Conservation (phyloP, 2,329 filamentous ascomycete species). For the Furcasterigmium furcatum region DNA sequence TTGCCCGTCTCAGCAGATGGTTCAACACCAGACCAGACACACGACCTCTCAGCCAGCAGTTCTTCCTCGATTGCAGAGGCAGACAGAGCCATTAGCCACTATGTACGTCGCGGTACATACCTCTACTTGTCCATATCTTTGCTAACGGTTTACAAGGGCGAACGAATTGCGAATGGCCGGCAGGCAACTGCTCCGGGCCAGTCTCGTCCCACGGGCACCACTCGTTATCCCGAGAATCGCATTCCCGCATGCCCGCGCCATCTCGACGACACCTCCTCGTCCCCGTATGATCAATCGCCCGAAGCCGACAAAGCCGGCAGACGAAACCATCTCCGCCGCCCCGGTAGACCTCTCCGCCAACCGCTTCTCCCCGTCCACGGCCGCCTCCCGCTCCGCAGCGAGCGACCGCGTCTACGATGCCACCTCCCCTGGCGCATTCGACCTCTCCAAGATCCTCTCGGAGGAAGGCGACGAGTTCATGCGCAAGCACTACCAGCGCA, state of each 20-base stretch:
- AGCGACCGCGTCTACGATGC: conserved; percentile 9
- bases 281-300: background rate
- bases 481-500: conserved; percentile 9
- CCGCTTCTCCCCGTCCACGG: background rate
- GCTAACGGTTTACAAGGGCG: conserved; percentile 4
- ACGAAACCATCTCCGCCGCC: too few species aligned
- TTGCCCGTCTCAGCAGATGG: background rate
- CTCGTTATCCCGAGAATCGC: background rate
- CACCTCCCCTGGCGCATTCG: conserved; percentile 14
- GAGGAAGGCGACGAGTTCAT: conserved; percentile 21
- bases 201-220: background rate
- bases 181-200: conserved; percentile 9
- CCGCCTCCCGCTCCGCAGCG: background rate
- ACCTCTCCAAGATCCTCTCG: conserved; percentile 32
- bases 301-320: too few species aligned
- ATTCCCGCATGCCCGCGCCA: background rate
- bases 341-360: background rate
- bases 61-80: too few species aligned
- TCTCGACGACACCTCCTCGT: background rate
- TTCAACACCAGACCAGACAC: too few species aligned
- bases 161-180: conserved; percentile 10
- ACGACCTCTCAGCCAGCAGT: too few species aligned
- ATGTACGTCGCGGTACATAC: too few species aligned
- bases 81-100: too few species aligned
- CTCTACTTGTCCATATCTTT: background rate